Base-by-base conservation (phyloP, 2,329 filamentous ascomycete genomes). In the Pseudogymnoascus sp. region DNA sequence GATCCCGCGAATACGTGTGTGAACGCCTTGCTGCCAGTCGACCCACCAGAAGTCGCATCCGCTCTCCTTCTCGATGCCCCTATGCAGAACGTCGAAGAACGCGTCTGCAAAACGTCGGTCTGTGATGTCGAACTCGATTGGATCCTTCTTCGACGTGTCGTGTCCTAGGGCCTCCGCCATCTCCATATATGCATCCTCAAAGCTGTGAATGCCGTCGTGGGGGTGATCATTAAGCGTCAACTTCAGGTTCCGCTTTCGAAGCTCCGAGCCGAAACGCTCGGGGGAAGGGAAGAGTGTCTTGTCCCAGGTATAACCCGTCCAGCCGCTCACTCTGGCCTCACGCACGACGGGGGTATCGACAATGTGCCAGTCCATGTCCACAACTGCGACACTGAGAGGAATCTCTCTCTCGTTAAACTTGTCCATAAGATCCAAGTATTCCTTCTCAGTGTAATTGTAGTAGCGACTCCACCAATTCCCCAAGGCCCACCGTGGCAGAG, bases 401-500 rank as follows among this genome's bases (percentile, higher is more conserved):
- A 87, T 78, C 0, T 76, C 71, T 25, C 81, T 72, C 7, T 73
- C 71, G 4, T 74, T 69, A 65, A 87, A 87, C 59, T 77, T 75
- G 61, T 84, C 81, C 76, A 87, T 81, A 13, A 88, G 74, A 12
- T 73, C 71, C 2, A 86, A 64, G 67, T 87, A 87, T 65, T 84
- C 81, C 1, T 80, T 74, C 29, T 78, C 76, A 0, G 74, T 75
- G 68, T 87, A 88, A 2, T 77, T 78, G 67, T 87, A 80, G 69
- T 86, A 87, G 6, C 85, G 76, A 55, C 80, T 84, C 84, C 84
- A 87, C 84, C 85, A 88, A 65, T 87, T 87, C 0, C 84, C 84
- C 38, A 87, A 73, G 0, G 81, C 77, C 76, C 80, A 86, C 12
- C 84, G 75, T 0, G 84, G 84, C 0, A 86, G 70, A 8, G 79